phyloP scores from a whole-genome alignment of 1,284 basidiomycete genomes.

The Austroboletus novae-zelandiae region DNA sequence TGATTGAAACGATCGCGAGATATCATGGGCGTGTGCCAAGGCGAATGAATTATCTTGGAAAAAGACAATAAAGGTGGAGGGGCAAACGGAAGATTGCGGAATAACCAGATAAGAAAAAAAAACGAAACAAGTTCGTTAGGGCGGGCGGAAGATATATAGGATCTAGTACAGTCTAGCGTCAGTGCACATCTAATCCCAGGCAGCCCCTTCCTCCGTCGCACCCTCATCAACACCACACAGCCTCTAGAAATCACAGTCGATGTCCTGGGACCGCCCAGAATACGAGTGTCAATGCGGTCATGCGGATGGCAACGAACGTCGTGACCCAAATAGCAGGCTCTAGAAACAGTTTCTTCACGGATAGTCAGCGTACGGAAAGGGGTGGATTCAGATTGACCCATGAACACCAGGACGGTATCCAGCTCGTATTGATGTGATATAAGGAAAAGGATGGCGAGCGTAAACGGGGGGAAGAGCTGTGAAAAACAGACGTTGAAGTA shows the following conservation, averaged over 20 bases:
- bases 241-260: conserved; percentile 50
- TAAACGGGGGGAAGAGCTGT: conserved; percentile 92
- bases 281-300: conserved; percentile 75
- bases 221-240: conserved; percentile 2
- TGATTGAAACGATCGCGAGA: too few species aligned
- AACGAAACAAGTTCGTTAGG: conserved; percentile 16
- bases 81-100: conserved; percentile 19
- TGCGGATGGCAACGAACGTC: conserved; percentile 65
- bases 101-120: conserved; percentile 33
- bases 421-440: conserved; percentile 96
- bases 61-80: conserved; percentile 17
- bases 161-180: conserved; percentile 18
- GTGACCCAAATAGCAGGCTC: conserved; percentile 87
- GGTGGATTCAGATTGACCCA: conserved; percentile 84
- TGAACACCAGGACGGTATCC: conserved; percentile 86
- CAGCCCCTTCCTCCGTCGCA: conserved; percentile 4
- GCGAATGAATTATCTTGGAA: conserved; percentile 27
- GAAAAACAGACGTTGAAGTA: conserved; percentile 8
- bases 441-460: conserved; percentile 86
- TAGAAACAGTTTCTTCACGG: conserved; percentile 80
- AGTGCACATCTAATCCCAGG: conserved; percentile 17
- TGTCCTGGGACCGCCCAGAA: conserved; percentile 94
- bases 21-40: too few species aligned
- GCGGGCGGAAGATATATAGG: conserved; percentile 11
- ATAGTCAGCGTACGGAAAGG: conserved; percentile 91